Evolutionary conservation across 2,329 filamentous ascomycete genomes (phyloP), one percentile per base, ranked within the genome.

Genomic region (Verticillium klebahnii): DNA sequence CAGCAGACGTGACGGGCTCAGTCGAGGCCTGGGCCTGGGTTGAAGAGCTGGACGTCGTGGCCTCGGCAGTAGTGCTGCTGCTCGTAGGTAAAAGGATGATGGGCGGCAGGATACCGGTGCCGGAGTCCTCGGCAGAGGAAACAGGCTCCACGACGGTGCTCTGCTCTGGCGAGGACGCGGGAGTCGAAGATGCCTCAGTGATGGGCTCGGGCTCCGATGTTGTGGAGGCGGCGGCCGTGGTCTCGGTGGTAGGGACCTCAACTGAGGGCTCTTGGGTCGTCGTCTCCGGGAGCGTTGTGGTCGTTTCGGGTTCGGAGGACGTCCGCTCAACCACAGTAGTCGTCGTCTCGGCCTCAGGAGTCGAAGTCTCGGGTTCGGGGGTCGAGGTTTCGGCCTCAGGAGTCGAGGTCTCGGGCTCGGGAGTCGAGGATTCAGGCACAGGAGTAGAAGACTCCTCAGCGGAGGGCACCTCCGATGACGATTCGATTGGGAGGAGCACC

Each of bases 81-180:
- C 54, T 65, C 25, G 66, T 67, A 6, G 67, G 66, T 56, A 60
- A 60, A 6, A 68, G 52, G 15, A 63, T 62, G 14, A 61, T 63
- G 15, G 64, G 50, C 5, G 65, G 65, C 3, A 67, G 19, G 37
- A 59, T 36, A n/a, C 57, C 57, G 9, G 65, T 66, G n/a, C 45
- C 45, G 19, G 45, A 50, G 8, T 50, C 45, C 19, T 25, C 19
- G 4, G 19, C 45, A n/a, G 64, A 58, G 25, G 34, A 45, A 40
- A 58, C 31, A 19, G 54, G 56, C 56, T 62, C 57, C 55, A 60
- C 57, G 50, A 61, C 15, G 25, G 57, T 60, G 15, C 61, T 62
- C 23, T 59, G 61, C 12, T 58, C 56, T 3, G 36, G 8, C 14
- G 45, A 59, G 15, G 68, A 60, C 6, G 61, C 65, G 8, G 64